Base-by-base conservation (phyloP, 2,329 filamentous ascomycete species). In the Exophiala sideris region DNA sequence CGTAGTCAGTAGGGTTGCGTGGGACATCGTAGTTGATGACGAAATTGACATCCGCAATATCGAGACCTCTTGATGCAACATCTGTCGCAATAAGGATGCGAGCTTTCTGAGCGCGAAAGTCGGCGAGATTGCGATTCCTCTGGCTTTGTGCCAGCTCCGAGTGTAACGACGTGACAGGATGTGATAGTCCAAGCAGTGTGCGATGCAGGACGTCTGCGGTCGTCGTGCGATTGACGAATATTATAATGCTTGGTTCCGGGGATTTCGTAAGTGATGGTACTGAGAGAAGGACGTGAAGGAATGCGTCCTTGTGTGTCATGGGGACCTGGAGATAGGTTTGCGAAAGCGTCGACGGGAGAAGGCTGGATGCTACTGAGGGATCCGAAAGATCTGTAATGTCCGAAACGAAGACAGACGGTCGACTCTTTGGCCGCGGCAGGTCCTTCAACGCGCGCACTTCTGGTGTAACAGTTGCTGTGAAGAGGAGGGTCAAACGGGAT, bases 1-100 rank as follows among this genome's bases (percentile, higher is more conserved):
- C 94, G 70, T 99, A 99, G 72, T 96, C 92, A 69, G 96, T 91
- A 2, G 92, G 90, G 67, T 96, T 90, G n/a, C 92, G 85, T 0
- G 94, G 94, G 1, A 99, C 84, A 68, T 99, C 94, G 72, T 91
- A 99, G 73, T 99, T 97, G 67, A 99, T 76, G 2, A 99, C 94
- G 12, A 97, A 73, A 50, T 82, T 86, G 5, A 97, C 92, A 62
- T 91, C 88, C 1, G 92, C 92, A 58, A 99, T 96, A 74, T 99
- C 94, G 3, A 99, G 82, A 79, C 94, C 94, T 70, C 94, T 83
- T 16, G 91, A 89, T 1, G 94, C 94, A 11, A 99, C 91, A 68
- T 99, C 94, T 0, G 94, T 99, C 1, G 94, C 92, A 9, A 99
- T 88, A 1, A 99, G 81, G 52, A 99, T 88, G 11, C 92, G 82